phyloP scores from a whole-genome alignment of 768 basidiomycete genomes.

The Pleurotus citrinopileatus region DNA sequence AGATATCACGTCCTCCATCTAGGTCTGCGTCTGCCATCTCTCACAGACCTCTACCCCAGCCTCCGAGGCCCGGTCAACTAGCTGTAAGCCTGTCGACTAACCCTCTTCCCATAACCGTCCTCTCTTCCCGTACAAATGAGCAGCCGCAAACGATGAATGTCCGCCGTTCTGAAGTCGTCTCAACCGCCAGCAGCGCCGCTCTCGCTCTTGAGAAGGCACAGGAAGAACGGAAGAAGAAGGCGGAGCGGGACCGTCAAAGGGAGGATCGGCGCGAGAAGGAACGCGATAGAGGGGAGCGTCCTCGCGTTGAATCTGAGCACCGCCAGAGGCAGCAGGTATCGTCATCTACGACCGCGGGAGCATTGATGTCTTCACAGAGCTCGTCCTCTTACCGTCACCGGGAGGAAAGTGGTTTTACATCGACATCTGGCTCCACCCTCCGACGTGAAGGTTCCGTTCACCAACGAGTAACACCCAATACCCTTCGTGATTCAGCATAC shows the following conservation, averaged over 20 bases:
- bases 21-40: slow-evolving; percentile 16
- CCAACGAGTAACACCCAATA: slow-evolving; percentile 3
- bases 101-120: slow-evolving; percentile 13
- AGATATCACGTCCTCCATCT: slow-evolving; percentile 16
- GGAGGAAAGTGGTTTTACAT: neutral
- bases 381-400: neutral
- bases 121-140: slow-evolving; percentile 15
- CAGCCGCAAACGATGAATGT: slow-evolving; percentile 9
- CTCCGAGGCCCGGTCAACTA: slow-evolving; percentile 15
- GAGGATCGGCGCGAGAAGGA: slow-evolving; percentile 19
- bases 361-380: slow-evolving; percentile 11
- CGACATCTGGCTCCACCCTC: slow-evolving; percentile 6
- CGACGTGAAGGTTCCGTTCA: slow-evolving; percentile 6
- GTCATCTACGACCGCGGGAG: neutral
- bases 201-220: slow-evolving; percentile 46
- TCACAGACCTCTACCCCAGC: slow-evolving; percentile 14
- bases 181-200: slow-evolving; percentile 52
- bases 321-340: slow-evolving; percentile 1
- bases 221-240: slow-evolving; percentile 26
- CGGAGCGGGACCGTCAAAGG: slow-evolving; percentile 30
- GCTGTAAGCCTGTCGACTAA: slow-evolving; percentile 10
- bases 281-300: slow-evolving; percentile 6
- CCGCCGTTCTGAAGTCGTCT: slow-evolving; percentile 26
- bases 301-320: neutral
- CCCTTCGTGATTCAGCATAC: slow-evolving; percentile 5